Base-by-base conservation (phyloP, 805 yeast genomes). In the Kluyveromyces starmeri region DNA sequence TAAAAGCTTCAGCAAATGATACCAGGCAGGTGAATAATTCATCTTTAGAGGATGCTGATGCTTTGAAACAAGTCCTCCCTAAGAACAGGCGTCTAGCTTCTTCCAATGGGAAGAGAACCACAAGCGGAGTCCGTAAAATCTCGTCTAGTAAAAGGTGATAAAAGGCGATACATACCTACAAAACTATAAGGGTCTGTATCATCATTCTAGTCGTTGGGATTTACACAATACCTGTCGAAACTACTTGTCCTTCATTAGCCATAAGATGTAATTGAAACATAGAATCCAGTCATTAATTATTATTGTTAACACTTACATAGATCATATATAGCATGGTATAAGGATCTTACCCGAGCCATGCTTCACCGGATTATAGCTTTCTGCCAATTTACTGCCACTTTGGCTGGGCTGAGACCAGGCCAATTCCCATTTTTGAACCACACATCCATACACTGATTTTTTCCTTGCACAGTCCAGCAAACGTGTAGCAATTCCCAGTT, bases 351-450 rank as follows among this genome's bases (percentile, higher is more conserved):
- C 60, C 7, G 59, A 54, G 20, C 45, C 48, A 48, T 78, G 84
- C 18, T 38, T 52, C 1, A 68, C 71, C 0, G 79, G 75, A 47
- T 74, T 76, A 47, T 72, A 78, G 20, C 49, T 56, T 21, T 51
- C 53, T 0, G 86, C 84, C 20, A 79, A 60, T 37, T 67, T 64
- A 2, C 75, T 74, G 0, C 89, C 89, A 38, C 68, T 65, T 32
- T 65, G 70, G 38, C 82, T 74, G 0, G 88, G 86, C 50, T 80
- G 89, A 28, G 83, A 75, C 73, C 83, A 80, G 1, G 76, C 82
- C 13, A 80, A 51, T 39, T 72, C 67, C 11, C 41, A 43, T 37
- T 55, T 67, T 2, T 56, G 54, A 10, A 78, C 43, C 0, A 16
- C 32, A 36, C 68, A 47, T 0, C 83, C 84, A 46, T 71, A 72